phyloP scores from a whole-genome alignment of 257 asterid genomes.

The Solanum sitiens region DNA sequence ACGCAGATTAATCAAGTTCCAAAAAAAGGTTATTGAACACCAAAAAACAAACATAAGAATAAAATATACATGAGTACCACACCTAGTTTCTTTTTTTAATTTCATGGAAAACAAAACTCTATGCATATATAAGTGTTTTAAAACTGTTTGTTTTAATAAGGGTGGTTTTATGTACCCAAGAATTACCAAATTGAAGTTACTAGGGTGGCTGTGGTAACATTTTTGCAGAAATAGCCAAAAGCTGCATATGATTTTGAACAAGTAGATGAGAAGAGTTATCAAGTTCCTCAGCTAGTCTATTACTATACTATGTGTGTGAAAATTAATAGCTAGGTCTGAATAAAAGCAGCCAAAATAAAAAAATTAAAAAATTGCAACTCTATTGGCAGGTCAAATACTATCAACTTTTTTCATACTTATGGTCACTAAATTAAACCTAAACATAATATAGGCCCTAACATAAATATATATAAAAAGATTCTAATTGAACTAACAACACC shows the following conservation, averaged over 20 bases:
- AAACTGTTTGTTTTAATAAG: neutral
- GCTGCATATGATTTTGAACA: slow-evolving; percentile 11
- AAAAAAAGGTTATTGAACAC: neutral
- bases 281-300: neutral
- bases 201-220: neutral
- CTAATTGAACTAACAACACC: neutral
- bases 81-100: neutral
- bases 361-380: slow-evolving; percentile 5
- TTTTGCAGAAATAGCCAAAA: slow-evolving; percentile 4
- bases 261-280: slow-evolving; percentile 4
- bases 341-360: slow-evolving; percentile 4
- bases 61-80: neutral
- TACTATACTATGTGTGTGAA: neutral
- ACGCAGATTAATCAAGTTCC: fast-evolving
- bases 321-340: neutral
- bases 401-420: neutral
- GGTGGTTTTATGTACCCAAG: neutral
- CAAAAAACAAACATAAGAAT: neutral
- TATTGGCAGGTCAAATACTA: slow-evolving; percentile 64
- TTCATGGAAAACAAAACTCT: neutral
- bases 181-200: neutral
- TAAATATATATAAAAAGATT: neutral
- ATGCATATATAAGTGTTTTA: too few species aligned
- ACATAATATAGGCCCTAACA: neutral
- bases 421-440: neutral